These are phyloP conservation scores for Colletotrichum liriopes DNA, from an alignment of 2,329 filamentous ascomycete genomes.

Conservation along the genomic window DNA sequence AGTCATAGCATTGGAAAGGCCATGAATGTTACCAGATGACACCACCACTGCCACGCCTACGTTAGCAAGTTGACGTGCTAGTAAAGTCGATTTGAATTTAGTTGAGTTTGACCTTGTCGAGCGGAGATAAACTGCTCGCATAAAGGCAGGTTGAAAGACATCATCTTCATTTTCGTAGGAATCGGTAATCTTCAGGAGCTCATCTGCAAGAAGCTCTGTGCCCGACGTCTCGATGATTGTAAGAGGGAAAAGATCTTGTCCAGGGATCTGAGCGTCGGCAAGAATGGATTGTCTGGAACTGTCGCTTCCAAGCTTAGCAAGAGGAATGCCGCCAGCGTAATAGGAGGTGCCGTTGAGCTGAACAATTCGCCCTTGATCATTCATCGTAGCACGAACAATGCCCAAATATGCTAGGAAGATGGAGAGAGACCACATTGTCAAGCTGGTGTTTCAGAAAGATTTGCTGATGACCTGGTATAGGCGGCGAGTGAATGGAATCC, in stretches of 20 bases:
- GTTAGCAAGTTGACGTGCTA: not conserved
- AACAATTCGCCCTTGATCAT: slow-evolving; percentile 3
- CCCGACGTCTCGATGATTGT: slow-evolving; percentile 20
- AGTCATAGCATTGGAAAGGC: not conserved
- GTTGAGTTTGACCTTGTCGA: not conserved
- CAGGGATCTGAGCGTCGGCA: not conserved
- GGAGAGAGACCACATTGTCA: not conserved
- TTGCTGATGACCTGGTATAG: no score
- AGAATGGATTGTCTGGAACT: not conserved
- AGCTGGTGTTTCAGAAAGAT: not conserved
- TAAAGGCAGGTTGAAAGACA: slow-evolving; percentile 49
- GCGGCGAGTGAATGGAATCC: no score
- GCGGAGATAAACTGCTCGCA: slow-evolving; percentile 45
- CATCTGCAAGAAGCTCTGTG: not conserved
- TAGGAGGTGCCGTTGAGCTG: slow-evolving; percentile 21
- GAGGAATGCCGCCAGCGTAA: slow-evolving; percentile 22
- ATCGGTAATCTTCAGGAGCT: slow-evolving; percentile 12
- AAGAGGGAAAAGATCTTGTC: slow-evolving; percentile 30
- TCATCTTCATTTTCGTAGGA: slow-evolving; percentile 45
- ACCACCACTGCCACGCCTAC: not conserved
- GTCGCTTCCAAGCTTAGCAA: slow-evolving; percentile 27
- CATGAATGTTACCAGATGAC: not conserved
- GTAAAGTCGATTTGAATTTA: not conserved
- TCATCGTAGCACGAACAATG: not conserved
- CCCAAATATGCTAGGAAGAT: not conserved